Evolutionary conservation across 306 rosid species (phyloP), one percentile per base, ranked within the genome.

Genomic region (Rosa rugosa): DNA sequence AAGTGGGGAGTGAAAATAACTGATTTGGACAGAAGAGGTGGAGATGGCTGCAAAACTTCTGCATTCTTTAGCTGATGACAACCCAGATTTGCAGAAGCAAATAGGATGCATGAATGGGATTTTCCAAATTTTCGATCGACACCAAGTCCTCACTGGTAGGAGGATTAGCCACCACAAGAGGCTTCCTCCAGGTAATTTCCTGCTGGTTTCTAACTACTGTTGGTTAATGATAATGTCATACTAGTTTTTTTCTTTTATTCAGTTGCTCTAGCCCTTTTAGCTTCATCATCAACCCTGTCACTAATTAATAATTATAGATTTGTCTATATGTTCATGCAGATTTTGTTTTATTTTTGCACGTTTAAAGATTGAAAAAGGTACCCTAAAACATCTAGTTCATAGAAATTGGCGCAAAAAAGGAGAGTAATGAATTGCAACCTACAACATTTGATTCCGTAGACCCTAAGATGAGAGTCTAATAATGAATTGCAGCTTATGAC

Each of bases 21-120:
- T 82, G 76, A 51, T 78, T 69, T 64, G 23, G 75, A 75, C 60
- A 76, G 82, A 80, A 76, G 77, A 70, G 80, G 73, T 57, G 67
- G 87, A 85, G 36, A 94, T 94, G 98, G 97, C 98, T 53, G 97
- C 97, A 80, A 94, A 94, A 75, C 88, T 90, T 22, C 86, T 94
- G 49, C 97, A 89, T 72, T 94, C 98, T 71, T 89, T 94, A 83
- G 94, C 98, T 63, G 98, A 94, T 77, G 97, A 94, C 51, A 94
- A 88, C 46, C 91, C 92, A 82, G 98, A 92, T 91, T 87, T 92
- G 85, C 97, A 91, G 86, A 87, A 91, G 92, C 98, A 94, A 86
- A 94, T 94, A 27, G 98, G 98, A 72, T 92, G 97, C 76, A 92
- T 94, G 97, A 87, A 91, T 23, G 97, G 97, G 75, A 94, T 94